A percentile compares a stretch with the other conserved stretches of the same genome.
Conservation (phyloP, 106 monocot genomes). For the Phalaenopsis equestris region DNA sequence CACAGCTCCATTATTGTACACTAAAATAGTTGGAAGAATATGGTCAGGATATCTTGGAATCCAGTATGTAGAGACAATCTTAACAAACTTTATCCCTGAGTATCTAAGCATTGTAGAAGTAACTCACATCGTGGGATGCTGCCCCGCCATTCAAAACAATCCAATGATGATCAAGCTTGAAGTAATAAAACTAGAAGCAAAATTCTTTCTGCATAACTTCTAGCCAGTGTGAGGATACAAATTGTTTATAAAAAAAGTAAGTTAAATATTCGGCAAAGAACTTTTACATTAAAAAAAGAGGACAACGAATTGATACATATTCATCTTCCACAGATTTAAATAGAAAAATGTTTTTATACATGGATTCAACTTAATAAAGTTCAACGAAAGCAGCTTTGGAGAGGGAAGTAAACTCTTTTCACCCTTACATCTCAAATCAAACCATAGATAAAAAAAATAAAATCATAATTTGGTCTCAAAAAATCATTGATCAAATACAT, state of each 20-base stretch:
- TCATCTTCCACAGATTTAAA: not conserved
- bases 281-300: not conserved
- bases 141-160: conserved; percentile 11
- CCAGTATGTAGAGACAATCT: conserved; percentile 94
- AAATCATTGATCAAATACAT: not conserved
- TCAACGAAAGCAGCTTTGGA: not conserved
- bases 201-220: not conserved
- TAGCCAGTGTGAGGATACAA: not conserved
- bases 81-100: conserved; percentile 87
- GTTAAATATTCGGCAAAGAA: not conserved
- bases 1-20: conserved; percentile 87
- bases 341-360: not conserved
- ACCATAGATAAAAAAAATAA: not conserved
- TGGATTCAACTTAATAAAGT: not conserved
- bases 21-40: conserved; percentile 82
- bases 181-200: conserved; percentile 1
- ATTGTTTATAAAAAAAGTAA: not conserved
- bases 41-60: conserved; percentile 93
- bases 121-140: conserved; percentile 78
- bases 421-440: not conserved
- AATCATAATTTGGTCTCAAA: not conserved
- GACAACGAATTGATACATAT: not conserved
- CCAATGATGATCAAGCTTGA: not conserved
- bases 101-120: conserved; percentile 60
- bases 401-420: not conserved